Percentiles rank a stretch among this genome's conserved stretches.
Evolutionary conservation across 352 stramenopile species (phyloP).

Genomic region (Phytophthora quininea): DNA sequence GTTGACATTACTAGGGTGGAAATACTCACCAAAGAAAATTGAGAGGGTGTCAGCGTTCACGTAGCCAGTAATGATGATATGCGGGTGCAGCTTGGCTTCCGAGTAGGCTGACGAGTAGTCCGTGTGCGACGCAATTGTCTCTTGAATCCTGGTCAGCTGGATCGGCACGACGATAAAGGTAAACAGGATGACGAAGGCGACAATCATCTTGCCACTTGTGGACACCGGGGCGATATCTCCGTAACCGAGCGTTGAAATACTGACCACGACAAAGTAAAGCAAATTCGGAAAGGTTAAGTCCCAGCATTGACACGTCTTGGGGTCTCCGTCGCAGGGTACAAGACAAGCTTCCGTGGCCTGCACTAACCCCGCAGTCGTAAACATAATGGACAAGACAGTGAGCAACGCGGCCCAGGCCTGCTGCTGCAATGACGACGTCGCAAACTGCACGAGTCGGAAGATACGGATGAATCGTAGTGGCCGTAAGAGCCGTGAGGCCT

Average conservation of each 20-base stretch:
- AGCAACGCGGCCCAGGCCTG: conserved; percentile 67
- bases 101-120: conserved; percentile 82
- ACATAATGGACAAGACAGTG: conserved; percentile 74
- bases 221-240: conserved; percentile 79
- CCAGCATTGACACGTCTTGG: conserved; percentile 49
- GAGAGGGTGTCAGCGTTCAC: conserved; percentile 68
- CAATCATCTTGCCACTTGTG: conserved; percentile 70
- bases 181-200: conserved; percentile 83
- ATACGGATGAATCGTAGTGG: conserved; percentile 71
- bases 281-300: conserved; percentile 72
- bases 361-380: conserved; percentile 69
- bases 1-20: conserved; percentile 84
- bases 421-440: conserved; percentile 71
- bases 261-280: conserved; percentile 87
- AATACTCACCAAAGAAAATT: conserved; percentile 85
- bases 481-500: conserved; percentile 46
- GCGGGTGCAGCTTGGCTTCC: conserved; percentile 73
- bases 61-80: conserved; percentile 77
- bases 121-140: conserved; percentile 80
- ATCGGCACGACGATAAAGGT: conserved; percentile 85
- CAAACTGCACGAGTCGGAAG: conserved; percentile 79
- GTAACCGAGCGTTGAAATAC: conserved; percentile 86
- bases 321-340: conserved; percentile 25
- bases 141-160: conserved; percentile 76
- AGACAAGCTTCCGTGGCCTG: conserved; percentile 73